Percentiles rank a stretch among this genome's conserved stretches.
Evolutionary conservation across 1,139 yeast species (phyloP).

Genomic region (Magnusiomyces fungicola): DNA sequence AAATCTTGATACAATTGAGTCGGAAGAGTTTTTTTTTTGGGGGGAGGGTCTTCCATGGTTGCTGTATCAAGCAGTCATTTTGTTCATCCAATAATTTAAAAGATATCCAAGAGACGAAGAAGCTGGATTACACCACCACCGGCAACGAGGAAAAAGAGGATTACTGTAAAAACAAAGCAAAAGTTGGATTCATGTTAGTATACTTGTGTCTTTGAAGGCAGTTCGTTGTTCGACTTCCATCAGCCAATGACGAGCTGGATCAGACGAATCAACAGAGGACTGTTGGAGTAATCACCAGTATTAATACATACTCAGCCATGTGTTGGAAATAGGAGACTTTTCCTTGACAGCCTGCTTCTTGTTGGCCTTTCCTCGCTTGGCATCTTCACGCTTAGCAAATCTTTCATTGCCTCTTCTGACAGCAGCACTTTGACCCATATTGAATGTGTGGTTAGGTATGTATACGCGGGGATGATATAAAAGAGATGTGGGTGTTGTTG

Average conservation of each 20-base stretch:
- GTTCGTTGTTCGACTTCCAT: no score
- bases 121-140: not conserved
- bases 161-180: not conserved
- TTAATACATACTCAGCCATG: conserved; percentile 1
- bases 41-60: no score
- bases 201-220: not conserved
- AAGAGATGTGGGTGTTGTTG: no score
- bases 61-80: no score
- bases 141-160: not conserved
- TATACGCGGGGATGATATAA: no score
- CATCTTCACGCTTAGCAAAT: not conserved
- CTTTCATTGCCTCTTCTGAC: conserved; percentile 1
- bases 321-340: not conserved
- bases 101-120: not conserved
- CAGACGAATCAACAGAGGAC: not conserved
- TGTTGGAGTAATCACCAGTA: not conserved
- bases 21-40: no score
- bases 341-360: not conserved
- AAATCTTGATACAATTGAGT: no score
- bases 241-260: no score
- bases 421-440: not conserved
- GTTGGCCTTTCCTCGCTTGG: conserved; percentile 1
- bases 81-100: no score
- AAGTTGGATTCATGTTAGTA: not conserved
- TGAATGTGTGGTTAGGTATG: conserved; percentile 18